phyloP scores from a whole-genome alignment of 805 yeast genomes.

The Helenozyma baotianmanensis region DNA sequence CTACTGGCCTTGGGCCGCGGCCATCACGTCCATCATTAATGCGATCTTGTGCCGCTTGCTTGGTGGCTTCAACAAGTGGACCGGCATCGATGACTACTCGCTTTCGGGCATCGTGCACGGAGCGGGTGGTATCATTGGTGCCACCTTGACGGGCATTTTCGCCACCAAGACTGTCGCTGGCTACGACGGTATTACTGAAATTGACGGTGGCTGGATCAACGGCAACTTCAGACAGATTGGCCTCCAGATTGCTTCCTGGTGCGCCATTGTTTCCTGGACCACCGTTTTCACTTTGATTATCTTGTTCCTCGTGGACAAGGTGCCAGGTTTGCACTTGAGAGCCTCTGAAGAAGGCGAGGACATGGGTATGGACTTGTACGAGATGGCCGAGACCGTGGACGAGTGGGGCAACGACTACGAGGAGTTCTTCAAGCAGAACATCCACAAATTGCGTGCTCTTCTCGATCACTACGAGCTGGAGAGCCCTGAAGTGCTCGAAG shows the following conservation, averaged over 20 bases:
- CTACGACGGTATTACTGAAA: conserved; percentile 40
- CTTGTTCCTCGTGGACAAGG: conserved; percentile 44
- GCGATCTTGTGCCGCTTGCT: conserved; percentile 34
- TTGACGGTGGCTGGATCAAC: conserved; percentile 44
- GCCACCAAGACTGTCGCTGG: conserved; percentile 42
- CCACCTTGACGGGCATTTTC: conserved; percentile 40
- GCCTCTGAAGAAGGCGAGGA: conserved; percentile 44
- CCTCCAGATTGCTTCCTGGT: conserved; percentile 43
- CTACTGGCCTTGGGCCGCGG: conserved; percentile 45
- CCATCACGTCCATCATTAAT: conserved; percentile 37
- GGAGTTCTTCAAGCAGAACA: conserved; percentile 20
- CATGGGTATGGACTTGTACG: conserved; percentile 47
- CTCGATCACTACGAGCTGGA: conserved; percentile 10
- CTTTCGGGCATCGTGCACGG: conserved; percentile 45
- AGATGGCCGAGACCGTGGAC: conserved; percentile 47
- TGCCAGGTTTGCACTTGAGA: conserved; percentile 48
- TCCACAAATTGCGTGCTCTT: conserved; percentile 11
- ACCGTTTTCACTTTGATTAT: conserved; percentile 37
- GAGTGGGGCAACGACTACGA: conserved; percentile 34
- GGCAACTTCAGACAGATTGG: conserved; percentile 44
- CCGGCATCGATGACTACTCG: conserved; percentile 43
- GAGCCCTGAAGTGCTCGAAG: conserved; percentile 9
- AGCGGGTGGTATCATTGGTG: conserved; percentile 44
- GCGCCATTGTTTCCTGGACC: conserved; percentile 42
- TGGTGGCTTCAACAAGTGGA: conserved; percentile 33